Evolutionary conservation across 2,329 filamentous ascomycete genomes (phyloP).

Genomic region (Penicillium glabrum): DNA sequence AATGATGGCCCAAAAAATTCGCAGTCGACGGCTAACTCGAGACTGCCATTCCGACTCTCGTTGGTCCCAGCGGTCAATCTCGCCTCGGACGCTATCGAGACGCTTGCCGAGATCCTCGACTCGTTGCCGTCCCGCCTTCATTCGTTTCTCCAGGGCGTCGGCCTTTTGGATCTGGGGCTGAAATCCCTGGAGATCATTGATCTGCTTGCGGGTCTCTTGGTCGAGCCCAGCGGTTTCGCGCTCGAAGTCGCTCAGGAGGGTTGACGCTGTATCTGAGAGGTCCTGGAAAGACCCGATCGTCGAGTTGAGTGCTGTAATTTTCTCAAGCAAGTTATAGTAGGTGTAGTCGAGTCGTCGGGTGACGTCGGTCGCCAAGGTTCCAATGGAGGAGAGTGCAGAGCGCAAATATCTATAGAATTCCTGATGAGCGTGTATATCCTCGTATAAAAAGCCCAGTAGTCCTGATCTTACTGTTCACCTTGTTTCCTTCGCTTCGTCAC

Average conservation of each 20-base stretch:
- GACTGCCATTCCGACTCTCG: conserved; percentile 45
- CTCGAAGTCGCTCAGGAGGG: conserved; percentile 40
- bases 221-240: conserved; percentile 36
- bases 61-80: conserved; percentile 45
- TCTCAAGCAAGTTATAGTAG: conserved; percentile 50
- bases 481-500: conserved; percentile 68
- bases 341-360: conserved; percentile 49
- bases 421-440: conserved; percentile 34
- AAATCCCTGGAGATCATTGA: conserved; percentile 40
- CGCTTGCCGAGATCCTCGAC: conserved; percentile 39
- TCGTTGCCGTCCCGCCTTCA: conserved; percentile 35
- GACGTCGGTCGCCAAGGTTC: conserved; percentile 41
- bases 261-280: conserved; percentile 37
- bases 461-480: conserved; percentile 59
- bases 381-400: conserved; percentile 36
- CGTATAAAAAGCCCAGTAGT: not conserved
- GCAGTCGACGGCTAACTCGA: conserved; percentile 37
- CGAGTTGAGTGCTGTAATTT: conserved; percentile 40
- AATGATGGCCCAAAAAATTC: conserved; percentile 39
- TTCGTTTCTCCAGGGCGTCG: conserved; percentile 38
- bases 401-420: conserved; percentile 28
- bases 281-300: conserved; percentile 44
- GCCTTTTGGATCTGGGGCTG: conserved; percentile 38
- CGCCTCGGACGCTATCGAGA: conserved; percentile 38
- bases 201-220: conserved; percentile 37